phyloP scores from a whole-genome alignment of 106 monocot species.

The Dactylorhiza incarnata region DNA sequence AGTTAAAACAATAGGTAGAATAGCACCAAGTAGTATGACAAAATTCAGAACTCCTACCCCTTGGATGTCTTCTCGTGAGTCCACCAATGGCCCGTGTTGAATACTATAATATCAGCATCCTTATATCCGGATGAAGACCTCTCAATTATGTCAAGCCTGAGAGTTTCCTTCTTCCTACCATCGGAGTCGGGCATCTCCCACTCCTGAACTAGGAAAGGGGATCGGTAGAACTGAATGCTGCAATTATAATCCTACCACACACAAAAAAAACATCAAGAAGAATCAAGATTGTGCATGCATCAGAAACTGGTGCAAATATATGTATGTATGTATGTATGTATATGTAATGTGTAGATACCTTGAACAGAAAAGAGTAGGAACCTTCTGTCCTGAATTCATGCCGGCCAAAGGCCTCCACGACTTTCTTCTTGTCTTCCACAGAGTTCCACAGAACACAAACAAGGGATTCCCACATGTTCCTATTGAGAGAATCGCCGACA shows the following conservation, averaged over 20 bases:
- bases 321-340: no score
- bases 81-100: constrained; percentile 97
- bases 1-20: no score
- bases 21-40: background rate
- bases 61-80: constrained; percentile 87
- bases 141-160: constrained; percentile 72
- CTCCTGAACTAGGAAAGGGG: constrained; percentile 87
- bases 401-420: constrained; percentile 64
- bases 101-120: constrained; percentile 66
- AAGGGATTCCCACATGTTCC: constrained; percentile 98
- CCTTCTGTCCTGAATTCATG: constrained; percentile 65
- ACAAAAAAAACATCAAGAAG: background rate
- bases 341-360: constrained; percentile 19
- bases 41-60: constrained; percentile 36
- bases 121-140: constrained; percentile 60
- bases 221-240: constrained; percentile 81
- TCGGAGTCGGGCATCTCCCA: constrained; percentile 61
- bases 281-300: background rate
- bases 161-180: constrained; percentile 63
- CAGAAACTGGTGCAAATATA: background rate
- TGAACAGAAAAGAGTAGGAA: constrained; percentile 80
- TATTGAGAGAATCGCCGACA: constrained; percentile 85
- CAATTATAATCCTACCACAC: constrained; percentile 61
- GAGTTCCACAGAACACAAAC: constrained; percentile 64
- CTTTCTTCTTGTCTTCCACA: constrained; percentile 63